Evolutionary conservation across 805 yeast species (phyloP), one percentile per base, ranked within the genome.

Genomic region (Saturnispora serradocipensis): DNA sequence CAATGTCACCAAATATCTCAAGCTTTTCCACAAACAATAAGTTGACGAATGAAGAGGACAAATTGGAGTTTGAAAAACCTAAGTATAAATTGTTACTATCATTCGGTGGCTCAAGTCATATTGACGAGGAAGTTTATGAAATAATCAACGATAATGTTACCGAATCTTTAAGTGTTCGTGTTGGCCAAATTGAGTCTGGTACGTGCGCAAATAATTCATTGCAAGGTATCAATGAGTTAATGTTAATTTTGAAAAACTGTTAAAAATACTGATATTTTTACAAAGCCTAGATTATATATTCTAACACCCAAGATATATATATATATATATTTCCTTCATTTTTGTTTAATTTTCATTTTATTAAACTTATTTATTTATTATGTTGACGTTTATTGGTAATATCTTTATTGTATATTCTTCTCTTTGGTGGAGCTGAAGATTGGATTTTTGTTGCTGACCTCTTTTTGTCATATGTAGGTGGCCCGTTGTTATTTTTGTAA

Each of bases 51-150:
- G 43, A 43, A 16, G 47, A 34, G 13, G 43, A 20, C 11, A 42
- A 38, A 38, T 11, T 22, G 10, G 44, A 43, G 8, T 46, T 50
- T n/a, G 28, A 28, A 28, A 18, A 28, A 18, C 18, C 36, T 28
- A 43, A 34, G 9, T 58, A 76, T 35, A 74, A 72, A 22, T 70
- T 79, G 49, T 62, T 81, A 15, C 73, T 82, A 55, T 70, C 79
- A 43, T 78, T 83, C 46, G 91, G 91, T 30, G 83, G 86, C 2
- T 72, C 80, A 3, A 76, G 84, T 8, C 80, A 84, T 0, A 72
- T 81, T n/a, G 84, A 84, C 60, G 93, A 86, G 58, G 81, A 85
- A 16, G 65, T 80, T 24, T 83, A 77, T 67, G 80, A 77, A 49
- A 75, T 72, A 55, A 76, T 78, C 25, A 76, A 78, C 53, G 71